phyloP scores from a whole-genome alignment of 2,329 filamentous ascomycete species.

The Apiospora pterosperma region DNA sequence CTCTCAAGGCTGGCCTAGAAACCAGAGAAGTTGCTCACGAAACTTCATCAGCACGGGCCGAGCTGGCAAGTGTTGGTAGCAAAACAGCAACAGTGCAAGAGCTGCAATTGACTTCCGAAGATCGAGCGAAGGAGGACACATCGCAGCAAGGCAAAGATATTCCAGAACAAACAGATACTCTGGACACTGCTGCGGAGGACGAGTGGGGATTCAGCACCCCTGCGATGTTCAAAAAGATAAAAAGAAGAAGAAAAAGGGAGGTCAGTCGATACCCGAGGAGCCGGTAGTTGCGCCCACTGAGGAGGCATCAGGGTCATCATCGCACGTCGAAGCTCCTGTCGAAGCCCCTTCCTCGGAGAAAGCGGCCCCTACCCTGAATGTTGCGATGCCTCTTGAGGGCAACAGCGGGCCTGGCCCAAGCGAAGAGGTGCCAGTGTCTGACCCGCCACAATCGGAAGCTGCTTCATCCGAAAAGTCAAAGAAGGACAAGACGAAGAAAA shows the following conservation, averaged over 20 bases:
- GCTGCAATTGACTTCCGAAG: neutral
- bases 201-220: neutral
- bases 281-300: neutral
- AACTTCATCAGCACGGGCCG: neutral
- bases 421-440: neutral
- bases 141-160: neutral
- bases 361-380: neutral
- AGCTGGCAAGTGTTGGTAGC: neutral
- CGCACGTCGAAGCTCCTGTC: neutral
- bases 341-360: neutral
- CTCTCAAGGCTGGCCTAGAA: slow-evolving; percentile 5
- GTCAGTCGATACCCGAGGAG: slow-evolving; percentile 11
- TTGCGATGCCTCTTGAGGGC: neutral
- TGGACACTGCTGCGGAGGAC: neutral
- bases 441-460: neutral
- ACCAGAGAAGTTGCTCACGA: slow-evolving; percentile 3
- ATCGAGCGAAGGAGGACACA: neutral
- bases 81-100: neutral
- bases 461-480: slow-evolving; percentile 21
- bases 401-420: neutral
- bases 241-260: slow-evolving; percentile 21
- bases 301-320: neutral
- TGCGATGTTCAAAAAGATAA: slow-evolving; percentile 24
- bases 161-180: neutral
- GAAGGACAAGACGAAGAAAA: slow-evolving; percentile 37